Percentiles rank a stretch among this genome's conserved stretches.
These are phyloP conservation scores for Zygosaccharomyces bisporus DNA, from an alignment of 805 yeast species.

Conservation along the genomic window DNA sequence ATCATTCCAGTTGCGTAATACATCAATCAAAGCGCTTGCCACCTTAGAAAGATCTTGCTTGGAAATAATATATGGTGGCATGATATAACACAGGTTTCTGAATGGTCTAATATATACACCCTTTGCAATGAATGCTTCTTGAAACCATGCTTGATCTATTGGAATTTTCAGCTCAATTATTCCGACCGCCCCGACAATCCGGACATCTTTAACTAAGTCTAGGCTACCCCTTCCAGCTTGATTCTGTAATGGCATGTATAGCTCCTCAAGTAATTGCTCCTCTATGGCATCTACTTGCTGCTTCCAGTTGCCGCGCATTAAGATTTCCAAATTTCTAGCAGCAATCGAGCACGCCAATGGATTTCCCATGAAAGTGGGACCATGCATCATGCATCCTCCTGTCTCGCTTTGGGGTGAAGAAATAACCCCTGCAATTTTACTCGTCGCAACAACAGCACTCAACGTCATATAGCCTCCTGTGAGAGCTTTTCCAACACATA, in stretches of 20 bases:
- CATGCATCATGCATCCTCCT: conserved; percentile 30
- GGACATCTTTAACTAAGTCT: conserved; percentile 17
- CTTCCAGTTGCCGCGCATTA: conserved; percentile 24
- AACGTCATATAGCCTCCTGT: conserved; percentile 31
- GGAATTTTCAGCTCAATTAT: conserved; percentile 21
- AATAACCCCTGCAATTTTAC: conserved; percentile 19
- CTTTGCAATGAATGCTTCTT: conserved; percentile 15
- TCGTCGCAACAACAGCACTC: conserved; percentile 25
- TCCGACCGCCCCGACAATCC: conserved; percentile 27
- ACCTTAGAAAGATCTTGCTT: conserved; percentile 23
- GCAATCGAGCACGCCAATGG: conserved; percentile 31
- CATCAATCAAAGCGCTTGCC: conserved; percentile 39
- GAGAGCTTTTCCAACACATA: conserved; percentile 28
- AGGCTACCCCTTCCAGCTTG: conserved; percentile 8
- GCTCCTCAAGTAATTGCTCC: conserved; percentile 16
- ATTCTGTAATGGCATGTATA: conserved; percentile 14
- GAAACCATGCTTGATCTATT: conserved; percentile 25
- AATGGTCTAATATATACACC: conserved; percentile 29
- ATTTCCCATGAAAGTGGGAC: conserved; percentile 33
- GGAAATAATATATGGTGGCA: conserved; percentile 29
- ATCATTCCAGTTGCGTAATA: conserved; percentile 38
- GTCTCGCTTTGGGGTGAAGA: conserved; percentile 20
- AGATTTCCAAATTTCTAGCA: conserved; percentile 23
- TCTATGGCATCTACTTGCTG: conserved; percentile 22
- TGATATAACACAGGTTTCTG: conserved; percentile 24